phyloP scores from a whole-genome alignment of 352 stramenopile genomes.

The Pythium grandisporangium region DNA sequence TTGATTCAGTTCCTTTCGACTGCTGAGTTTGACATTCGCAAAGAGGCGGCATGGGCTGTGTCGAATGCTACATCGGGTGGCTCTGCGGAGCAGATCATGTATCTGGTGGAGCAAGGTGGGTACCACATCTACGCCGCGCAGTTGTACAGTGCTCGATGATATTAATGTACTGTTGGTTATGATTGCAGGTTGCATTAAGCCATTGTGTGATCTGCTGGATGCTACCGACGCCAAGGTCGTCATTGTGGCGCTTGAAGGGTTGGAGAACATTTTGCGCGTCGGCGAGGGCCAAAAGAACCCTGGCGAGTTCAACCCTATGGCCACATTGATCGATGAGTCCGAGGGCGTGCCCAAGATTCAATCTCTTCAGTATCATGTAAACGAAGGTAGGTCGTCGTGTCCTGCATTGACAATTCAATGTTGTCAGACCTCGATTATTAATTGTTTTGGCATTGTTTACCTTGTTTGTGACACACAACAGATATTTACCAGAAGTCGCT shows the following conservation, averaged over 20 bases:
- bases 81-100: conserved; percentile 94
- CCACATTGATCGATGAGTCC: conserved; percentile 93
- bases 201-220: conserved; percentile 95
- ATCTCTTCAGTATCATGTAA: conserved; percentile 96
- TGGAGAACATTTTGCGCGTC: conserved; percentile 99
- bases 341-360: conserved; percentile 98
- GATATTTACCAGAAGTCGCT: conserved; percentile 92
- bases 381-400: conserved; percentile 91
- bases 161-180: not conserved
- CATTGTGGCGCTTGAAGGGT: conserved; percentile 96
- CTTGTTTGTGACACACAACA: conserved; percentile 13
- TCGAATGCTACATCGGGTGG: conserved; percentile 96
- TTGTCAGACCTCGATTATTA: conserved; percentile 15
- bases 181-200: conserved; percentile 91
- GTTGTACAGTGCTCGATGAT: not conserved
- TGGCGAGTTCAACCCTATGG: conserved; percentile 90
- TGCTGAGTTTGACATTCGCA: conserved; percentile 98
- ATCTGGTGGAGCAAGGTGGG: conserved; percentile 91
- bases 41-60: conserved; percentile 98
- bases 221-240: conserved; percentile 98
- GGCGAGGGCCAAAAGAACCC: conserved; percentile 51
- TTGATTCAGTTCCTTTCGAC: conserved; percentile 95
- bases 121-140: no score
- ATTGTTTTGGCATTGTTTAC: conserved; percentile 1
- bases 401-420: conserved; percentile 18